Evolutionary conservation across 2,329 filamentous ascomycete species (phyloP).

Genomic region (Calonectria honghensis): DNA sequence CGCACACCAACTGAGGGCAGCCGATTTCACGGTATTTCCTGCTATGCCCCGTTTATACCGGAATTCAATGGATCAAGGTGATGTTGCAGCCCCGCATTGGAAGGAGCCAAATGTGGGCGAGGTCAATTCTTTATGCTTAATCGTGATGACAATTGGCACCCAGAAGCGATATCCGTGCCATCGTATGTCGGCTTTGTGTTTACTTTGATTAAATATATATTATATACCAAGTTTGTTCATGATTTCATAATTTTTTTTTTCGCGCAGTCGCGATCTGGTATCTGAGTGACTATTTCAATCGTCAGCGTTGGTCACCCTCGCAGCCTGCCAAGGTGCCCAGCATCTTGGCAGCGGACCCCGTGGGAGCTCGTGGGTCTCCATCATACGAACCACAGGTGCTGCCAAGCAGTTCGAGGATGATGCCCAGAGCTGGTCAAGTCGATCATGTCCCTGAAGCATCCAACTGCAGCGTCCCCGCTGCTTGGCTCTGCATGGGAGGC

Average conservation of each 20-base stretch:
- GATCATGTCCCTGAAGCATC: slow-evolving; percentile 43
- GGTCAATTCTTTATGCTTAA: background rate
- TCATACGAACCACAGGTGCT: slow-evolving; percentile 19
- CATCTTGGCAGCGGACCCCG: slow-evolving; percentile 19
- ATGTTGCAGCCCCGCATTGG: background rate
- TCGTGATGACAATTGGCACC: background rate
- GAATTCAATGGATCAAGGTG: background rate
- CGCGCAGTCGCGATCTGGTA: too few relatives aligned
- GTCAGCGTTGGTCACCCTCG: slow-evolving; percentile 1
- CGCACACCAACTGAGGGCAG: background rate
- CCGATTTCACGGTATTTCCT: background rate
- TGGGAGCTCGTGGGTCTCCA: slow-evolving; percentile 8
- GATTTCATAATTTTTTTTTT: background rate
- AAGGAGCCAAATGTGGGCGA: background rate
- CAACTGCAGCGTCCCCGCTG: slow-evolving; percentile 7
- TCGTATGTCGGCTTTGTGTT: background rate
- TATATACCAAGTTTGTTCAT: background rate
- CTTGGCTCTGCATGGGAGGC: slow-evolving; percentile 38
- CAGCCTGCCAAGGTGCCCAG: slow-evolving; percentile 2
- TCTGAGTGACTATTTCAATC: background rate
- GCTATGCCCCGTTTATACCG: too few relatives aligned
- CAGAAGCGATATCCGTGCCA: background rate
- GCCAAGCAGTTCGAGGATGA: slow-evolving; percentile 18
- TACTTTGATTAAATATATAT: too few relatives aligned
- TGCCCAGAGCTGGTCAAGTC: slow-evolving; percentile 37